A percentile compares a stretch with the other conserved stretches of the same genome.
phyloP scores from a whole-genome alignment of 2,329 filamentous ascomycete genomes.

The Madurella fahalii region DNA sequence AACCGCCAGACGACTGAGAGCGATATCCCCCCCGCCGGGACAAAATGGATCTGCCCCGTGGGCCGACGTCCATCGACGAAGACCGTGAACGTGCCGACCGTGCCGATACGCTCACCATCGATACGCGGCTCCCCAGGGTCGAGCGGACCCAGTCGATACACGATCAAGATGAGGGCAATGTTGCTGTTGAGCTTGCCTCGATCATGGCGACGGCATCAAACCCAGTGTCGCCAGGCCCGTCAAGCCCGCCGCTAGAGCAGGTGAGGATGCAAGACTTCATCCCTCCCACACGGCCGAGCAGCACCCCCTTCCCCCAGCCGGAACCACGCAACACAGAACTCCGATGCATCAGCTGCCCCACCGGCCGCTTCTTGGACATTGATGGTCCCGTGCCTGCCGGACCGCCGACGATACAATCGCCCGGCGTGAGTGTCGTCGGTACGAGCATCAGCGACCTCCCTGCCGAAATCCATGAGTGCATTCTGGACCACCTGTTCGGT shows the following conservation, averaged over 20 bases:
- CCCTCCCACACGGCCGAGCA: slow-evolving; percentile 52
- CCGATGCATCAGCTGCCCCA: slow-evolving; percentile 38
- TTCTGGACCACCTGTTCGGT: slow-evolving; percentile 68
- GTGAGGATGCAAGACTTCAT: slow-evolving; percentile 45
- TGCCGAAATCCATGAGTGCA: slow-evolving; percentile 67
- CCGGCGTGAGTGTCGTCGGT: slow-evolving; percentile 25
- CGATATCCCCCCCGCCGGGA: not conserved
- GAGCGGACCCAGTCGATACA: slow-evolving; percentile 27
- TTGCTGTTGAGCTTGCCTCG: slow-evolving; percentile 41
- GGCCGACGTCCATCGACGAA: slow-evolving; percentile 23
- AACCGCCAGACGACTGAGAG: slow-evolving; percentile 9
- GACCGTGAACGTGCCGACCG: slow-evolving; percentile 4
- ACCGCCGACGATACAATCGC: slow-evolving; percentile 24
- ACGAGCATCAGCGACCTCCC: slow-evolving; percentile 54
- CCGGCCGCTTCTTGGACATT: slow-evolving; percentile 27
- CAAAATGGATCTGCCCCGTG: slow-evolving; percentile 24
- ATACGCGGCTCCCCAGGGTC: slow-evolving; percentile 27
- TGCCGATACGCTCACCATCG: slow-evolving; percentile 27
- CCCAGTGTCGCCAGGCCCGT: slow-evolving; percentile 51
- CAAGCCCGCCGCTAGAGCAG: slow-evolving; percentile 49
- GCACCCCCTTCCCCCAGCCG: slow-evolving; percentile 56
- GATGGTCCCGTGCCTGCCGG: slow-evolving; percentile 27
- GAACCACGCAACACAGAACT: slow-evolving; percentile 46
- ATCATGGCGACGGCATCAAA: slow-evolving; percentile 49
- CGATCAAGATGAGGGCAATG: slow-evolving; percentile 37